Percentiles rank a stretch among this genome's conserved stretches.
Evolutionary conservation across 805 yeast genomes (phyloP).

Genomic region (Schwanniomyces sp.): DNA sequence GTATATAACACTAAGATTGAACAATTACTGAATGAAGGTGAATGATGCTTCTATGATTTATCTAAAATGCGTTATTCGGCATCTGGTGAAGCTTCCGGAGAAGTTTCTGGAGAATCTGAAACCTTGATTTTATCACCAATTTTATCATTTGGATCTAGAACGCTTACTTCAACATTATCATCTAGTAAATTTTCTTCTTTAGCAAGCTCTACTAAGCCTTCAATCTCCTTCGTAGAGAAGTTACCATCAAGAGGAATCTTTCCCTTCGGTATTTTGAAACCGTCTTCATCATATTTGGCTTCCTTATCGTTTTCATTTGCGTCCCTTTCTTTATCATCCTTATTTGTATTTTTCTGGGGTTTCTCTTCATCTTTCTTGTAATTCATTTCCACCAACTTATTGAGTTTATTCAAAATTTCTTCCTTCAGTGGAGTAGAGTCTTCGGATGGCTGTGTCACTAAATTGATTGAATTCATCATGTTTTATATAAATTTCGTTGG

Average conservation of each 20-base stretch:
- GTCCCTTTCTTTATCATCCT: background rate
- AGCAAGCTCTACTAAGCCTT: conserved; percentile 29
- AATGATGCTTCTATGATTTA: too few relatives aligned
- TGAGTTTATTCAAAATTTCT: conserved; percentile 19
- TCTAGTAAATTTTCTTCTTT: conserved; percentile 29
- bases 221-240: conserved; percentile 33
- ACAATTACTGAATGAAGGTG: too few relatives aligned
- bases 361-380: too few relatives aligned
- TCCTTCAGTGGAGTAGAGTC: conserved; percentile 13
- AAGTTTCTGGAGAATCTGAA: conserved; percentile 10
- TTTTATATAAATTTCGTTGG: too few relatives aligned
- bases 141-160: conserved; percentile 17
- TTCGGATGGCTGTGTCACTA: conserved; percentile 22
- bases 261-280: conserved; percentile 36
- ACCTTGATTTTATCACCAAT: conserved; percentile 33
- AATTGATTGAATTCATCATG: conserved; percentile 17
- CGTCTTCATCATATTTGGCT: conserved; percentile 27
- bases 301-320: conserved; percentile 5
- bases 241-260: conserved; percentile 43
- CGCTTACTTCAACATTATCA: conserved; percentile 23
- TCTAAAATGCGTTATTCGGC: too few relatives aligned
- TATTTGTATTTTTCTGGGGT: background rate
- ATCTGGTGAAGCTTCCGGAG: too few relatives aligned
- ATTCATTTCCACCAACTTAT: conserved; percentile 16
- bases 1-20: too few relatives aligned